Evolutionary conservation across 1,139 yeast species (phyloP).

Genomic region (Zygosaccharomyces sapae): DNA sequence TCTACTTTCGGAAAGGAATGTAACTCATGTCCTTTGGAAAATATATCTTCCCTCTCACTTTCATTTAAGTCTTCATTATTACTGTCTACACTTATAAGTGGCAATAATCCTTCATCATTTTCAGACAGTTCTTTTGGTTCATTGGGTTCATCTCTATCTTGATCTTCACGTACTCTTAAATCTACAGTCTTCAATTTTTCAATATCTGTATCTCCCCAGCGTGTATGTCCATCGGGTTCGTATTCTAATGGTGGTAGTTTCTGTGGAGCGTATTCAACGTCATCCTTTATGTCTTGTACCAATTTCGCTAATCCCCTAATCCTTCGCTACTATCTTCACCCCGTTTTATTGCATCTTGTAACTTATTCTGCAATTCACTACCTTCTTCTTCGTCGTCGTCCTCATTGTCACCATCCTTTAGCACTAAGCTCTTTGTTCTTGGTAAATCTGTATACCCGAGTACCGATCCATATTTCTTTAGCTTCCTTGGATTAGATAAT

Average conservation of each 20-base stretch:
- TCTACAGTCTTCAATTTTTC: constrained; percentile 24
- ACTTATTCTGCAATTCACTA: constrained; percentile 18
- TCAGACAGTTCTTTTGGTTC: neutral
- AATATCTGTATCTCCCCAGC: constrained; percentile 23
- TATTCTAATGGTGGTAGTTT: constrained; percentile 22
- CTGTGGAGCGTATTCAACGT: constrained; percentile 28
- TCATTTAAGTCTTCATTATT: constrained; percentile 1
- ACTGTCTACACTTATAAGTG: constrained; percentile 5
- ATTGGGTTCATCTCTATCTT: constrained; percentile 1
- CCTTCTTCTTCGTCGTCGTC: constrained; percentile 22
- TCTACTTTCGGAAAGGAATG: constrained; percentile 19
- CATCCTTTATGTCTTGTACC: constrained; percentile 15
- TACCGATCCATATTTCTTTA: constrained; percentile 36
- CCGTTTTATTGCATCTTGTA: constrained; percentile 16
- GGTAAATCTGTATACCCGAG: constrained; percentile 27
- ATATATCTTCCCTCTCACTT: neutral
- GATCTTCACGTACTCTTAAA: constrained; percentile 10
- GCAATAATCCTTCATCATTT: constrained; percentile 6
- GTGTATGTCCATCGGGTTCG: constrained; percentile 29
- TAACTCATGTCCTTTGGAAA: neutral
- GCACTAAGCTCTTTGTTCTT: constrained; percentile 31
- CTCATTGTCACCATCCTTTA: constrained; percentile 28
- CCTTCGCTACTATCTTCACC: constrained; percentile 15
- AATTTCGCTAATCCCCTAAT: constrained; percentile 21
- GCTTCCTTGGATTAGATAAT: constrained; percentile 25